These are phyloP conservation scores for Tausonia pullulans DNA, from an alignment of 1,284 basidiomycete genomes.

Conservation along the genomic window DNA sequence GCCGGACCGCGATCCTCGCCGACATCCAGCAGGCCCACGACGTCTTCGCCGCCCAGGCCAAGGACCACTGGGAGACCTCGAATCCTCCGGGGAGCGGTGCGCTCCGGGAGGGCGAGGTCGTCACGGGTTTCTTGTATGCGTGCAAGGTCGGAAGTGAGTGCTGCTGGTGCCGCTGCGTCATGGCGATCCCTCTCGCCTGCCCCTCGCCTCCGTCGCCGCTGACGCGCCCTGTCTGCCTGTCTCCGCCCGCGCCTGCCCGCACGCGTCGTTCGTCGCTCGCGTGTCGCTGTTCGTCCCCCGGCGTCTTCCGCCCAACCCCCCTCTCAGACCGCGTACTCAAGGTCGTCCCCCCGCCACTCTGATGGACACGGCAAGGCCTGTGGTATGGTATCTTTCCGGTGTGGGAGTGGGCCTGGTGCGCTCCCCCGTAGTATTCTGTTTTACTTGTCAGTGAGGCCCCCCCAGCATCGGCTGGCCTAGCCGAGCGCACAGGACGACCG, in stretches of 20 bases:
- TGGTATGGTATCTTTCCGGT: background rate
- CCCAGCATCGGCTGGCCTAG: no score
- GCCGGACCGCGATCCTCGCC: slow-evolving; percentile 14
- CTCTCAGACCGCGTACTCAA: slow-evolving; percentile 14
- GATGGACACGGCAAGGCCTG: background rate
- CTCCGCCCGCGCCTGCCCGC: no score
- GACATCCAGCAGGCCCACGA: slow-evolving; percentile 15
- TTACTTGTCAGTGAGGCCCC: no score
- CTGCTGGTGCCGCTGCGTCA: no score
- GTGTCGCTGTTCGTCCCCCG: no score
- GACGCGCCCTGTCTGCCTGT: no score
- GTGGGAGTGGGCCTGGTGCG: no score
- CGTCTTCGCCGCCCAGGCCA: slow-evolving; percentile 6
- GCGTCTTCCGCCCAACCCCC: background rate
- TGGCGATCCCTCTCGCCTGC: no score
- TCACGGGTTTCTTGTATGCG: slow-evolving; percentile 15
- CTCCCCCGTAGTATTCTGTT: no score
- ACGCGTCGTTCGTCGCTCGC: no score
- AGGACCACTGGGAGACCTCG: slow-evolving; percentile 15
- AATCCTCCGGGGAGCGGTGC: slow-evolving; percentile 5
- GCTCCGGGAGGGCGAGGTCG: slow-evolving; percentile 15
- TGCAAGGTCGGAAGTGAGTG: slow-evolving; percentile 15
- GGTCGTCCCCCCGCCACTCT: slow-evolving; percentile 9
- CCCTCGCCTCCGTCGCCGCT: no score
- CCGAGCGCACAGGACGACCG: no score